Base-by-base conservation (phyloP, 108 stramenopile genomes). In the Cyclotella atomus region DNA sequence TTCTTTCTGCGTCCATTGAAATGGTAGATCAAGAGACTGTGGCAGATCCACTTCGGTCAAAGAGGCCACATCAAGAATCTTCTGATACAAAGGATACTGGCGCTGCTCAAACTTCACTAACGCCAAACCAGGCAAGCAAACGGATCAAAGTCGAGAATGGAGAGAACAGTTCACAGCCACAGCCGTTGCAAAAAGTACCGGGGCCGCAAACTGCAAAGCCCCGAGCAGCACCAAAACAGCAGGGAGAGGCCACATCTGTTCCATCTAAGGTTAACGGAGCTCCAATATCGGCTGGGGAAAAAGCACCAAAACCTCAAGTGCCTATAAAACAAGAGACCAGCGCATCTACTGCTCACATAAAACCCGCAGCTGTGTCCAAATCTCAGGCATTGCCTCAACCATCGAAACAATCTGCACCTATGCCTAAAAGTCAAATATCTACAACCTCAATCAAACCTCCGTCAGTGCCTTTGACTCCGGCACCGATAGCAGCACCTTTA, bases 331-430 rank as follows among this genome's bases (percentile, higher is more conserved):
- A n/a, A 9, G 52, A 19, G 1, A 23, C 10, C 10, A 23, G 52
- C 3, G 10, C n/a, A 21, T 21, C 20, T 52, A 10, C 52, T 10
- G 24, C 52, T 6, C 9, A 23, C 3, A 1, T 5, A 52, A 52
- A 52, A 23, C 52, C 52, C 2, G 21, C 52, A 19, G 52, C 52
- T 1, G 28, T 9, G 29, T 30, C 10, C 15, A 30, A 57, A 12
- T 30, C 56, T 57, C 56, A 32, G 56, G 30, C 56, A 57, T 14
- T 57, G 56, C 56, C 56, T 3, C 2, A 30, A 30, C 29, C 56
- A 57, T 1, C 29, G 12, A 28, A 57, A 57, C 56, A 57, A 57
- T 57, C 56, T 57, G 56, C 56, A 57, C 30, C 29, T 7, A 12
- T 10, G 32, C 28, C 56, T 57, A 28, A 32, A 30, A 29, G 4